A percentile compares a stretch with the other conserved stretches of the same genome.
Evolutionary conservation across 208 protist genomes (phyloP).

Genomic region (Wallacemonas sp.): DNA sequence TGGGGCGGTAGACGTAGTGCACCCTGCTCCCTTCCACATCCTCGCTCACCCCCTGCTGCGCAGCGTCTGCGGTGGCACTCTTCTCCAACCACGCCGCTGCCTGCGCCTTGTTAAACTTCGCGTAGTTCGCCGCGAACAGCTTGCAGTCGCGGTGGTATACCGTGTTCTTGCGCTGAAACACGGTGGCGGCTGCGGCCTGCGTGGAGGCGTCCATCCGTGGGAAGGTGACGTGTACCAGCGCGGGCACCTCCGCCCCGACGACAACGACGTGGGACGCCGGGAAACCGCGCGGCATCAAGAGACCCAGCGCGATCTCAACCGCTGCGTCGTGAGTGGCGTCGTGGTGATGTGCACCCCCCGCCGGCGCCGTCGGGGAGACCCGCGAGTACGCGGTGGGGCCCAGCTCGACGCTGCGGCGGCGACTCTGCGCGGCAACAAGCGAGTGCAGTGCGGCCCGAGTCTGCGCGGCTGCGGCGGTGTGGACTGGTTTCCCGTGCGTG

Average conservation of each 20-base stretch:
- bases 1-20: slow-evolving; percentile 14
- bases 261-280: slow-evolving; percentile 12
- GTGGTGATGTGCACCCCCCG: not conserved
- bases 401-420: not conserved
- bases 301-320: slow-evolving; percentile 2
- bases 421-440: not conserved
- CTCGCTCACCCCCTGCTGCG: too few species aligned
- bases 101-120: slow-evolving; percentile 11
- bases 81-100: not conserved
- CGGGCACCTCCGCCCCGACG: slow-evolving; percentile 4
- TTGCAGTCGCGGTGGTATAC: slow-evolving; percentile 15
- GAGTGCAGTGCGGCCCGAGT: slow-evolving; percentile 5
- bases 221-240: slow-evolving; percentile 11
- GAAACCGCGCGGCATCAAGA: slow-evolving; percentile 14
- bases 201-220: not conserved
- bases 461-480: not conserved
- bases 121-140: slow-evolving; percentile 10
- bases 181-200: not conserved
- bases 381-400: not conserved
- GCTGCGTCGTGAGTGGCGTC: not conserved
- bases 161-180: slow-evolving; percentile 9
- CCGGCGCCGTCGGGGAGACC: not conserved
- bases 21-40: not conserved
- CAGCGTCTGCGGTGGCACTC: too few species aligned
- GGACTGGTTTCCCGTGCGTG: too few species aligned